Evolutionary conservation across 176 grass and related monocot genomes (phyloP), one percentile per base, ranked within the genome.

Genomic region (Themeda triandra): DNA sequence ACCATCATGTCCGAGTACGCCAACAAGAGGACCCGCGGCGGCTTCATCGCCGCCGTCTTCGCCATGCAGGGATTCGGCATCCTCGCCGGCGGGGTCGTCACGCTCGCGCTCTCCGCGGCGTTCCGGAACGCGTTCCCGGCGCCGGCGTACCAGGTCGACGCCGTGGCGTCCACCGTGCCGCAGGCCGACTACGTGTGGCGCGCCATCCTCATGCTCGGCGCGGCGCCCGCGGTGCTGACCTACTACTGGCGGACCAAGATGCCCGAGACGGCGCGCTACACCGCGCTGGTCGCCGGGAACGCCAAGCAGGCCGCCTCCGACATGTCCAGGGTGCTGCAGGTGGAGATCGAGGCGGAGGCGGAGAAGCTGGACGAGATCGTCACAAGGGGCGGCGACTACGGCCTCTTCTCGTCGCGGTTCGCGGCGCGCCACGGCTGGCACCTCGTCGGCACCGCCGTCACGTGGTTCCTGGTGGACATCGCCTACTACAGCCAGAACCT

Each of bases 1-100:
- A 94, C 95, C 63, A 97, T 97, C 90, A 97, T 97, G 95, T 97
- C 95, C 1, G 95, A 97, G 84, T 94, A 97, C 73, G 95, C 95
- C 32, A 97, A 97, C 86, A 97, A 94, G 84, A 66, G 36, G 23
- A 94, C 92, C 19, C 89, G 89, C 63, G 89, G 92, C 63, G 86
- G 86, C 13, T 94, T 94, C 86, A 94, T 95, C 70, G 92, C 92
- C 13, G 92, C 87, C 13, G 92, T 95, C 1, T 95, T 94, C 65
- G 92, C 92, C n/a, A 94, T 94, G 92, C 87, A 94, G 78, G 90
- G 90, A 10, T 88, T 92, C 80, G 90, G 89, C 24, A 93, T 91
- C 81, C 81, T 92, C 23, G 71, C 77, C 73, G 94, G 85, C 7
- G 87, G 89, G 17, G 75, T 94, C 9, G 63, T 93, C 10, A 78